Base-by-base conservation (phyloP, 805 yeast genomes). In the Wickerhamomyces chambardii region DNA sequence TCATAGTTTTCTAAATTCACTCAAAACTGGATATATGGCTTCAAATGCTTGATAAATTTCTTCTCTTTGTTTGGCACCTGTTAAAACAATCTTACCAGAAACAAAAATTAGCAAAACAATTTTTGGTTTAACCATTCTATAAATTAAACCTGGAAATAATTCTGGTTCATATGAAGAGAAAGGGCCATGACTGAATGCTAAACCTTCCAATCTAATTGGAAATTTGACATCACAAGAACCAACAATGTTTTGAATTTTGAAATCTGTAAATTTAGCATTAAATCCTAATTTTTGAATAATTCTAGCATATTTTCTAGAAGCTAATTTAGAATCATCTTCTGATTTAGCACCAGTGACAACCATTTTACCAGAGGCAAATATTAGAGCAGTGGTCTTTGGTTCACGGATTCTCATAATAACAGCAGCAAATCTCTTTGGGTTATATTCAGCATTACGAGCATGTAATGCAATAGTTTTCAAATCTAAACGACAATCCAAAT, bases 271-370 rank as follows among this genome's bases (percentile, higher is more conserved):
- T 58, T 92, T 92, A 37, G 98, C 97, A 56, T 89, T 85, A 66
- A 92, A 92, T 3, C 98, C 98, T 47, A 92, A 80, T 59, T 92
- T 92, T 60, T 92, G 98, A 46, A 92, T 92, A 54, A 92, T 92
- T 68, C 98, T 79, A 2, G 98, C 98, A 52, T 92, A 92, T 59
- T 92, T 92, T 64, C 98, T 77, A 16, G 96, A 86, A 2, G 98
- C 98, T 45, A 92, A 71, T 59, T 92, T 92, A n/a, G 97, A 86
- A 57, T 92, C 97, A 56, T 92, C 97, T 59, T 92, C 98, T 27
- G 95, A 83, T 61, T 92, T 92, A 17, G 98, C 98, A 74, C 98
- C 98, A 22, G 97, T 92, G 14, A 92, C 98, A 47, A 92, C 98
- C 98, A 92, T 92, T 61, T 92, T 92, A 53, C 98, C 98, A 2